These are phyloP conservation scores for Asterophora lycoperdoides DNA, from an alignment of 768 basidiomycete species.

Conservation along the genomic window DNA sequence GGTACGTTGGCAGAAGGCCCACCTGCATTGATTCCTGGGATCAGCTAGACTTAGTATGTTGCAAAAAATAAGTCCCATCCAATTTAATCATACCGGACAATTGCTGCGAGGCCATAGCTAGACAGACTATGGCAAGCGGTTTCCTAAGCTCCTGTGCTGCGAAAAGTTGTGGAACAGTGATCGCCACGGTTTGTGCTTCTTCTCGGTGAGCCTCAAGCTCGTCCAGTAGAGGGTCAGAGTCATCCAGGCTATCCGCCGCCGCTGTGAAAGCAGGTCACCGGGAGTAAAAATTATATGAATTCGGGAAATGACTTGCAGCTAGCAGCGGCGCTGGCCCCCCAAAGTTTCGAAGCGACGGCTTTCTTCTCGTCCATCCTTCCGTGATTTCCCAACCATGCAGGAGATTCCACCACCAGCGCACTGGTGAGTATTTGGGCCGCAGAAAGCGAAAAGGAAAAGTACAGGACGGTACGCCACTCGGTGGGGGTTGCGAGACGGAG, in stretches of 20 bases:
- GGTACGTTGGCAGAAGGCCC: constrained; percentile 3
- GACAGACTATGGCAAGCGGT: constrained; percentile 62
- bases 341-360: constrained; percentile 44
- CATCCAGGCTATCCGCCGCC: constrained; percentile 4
- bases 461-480: constrained; percentile 68
- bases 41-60: constrained; percentile 7
- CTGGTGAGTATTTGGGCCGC: constrained; percentile 53
- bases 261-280: constrained; percentile 2
- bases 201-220: constrained; percentile 25
- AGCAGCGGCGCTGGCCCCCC: constrained; percentile 36
- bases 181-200: constrained; percentile 23
- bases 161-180: constrained; percentile 54
- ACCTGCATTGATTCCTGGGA: constrained; percentile 73
- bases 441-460: constrained; percentile 56
- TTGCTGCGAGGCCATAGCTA: constrained; percentile 76
- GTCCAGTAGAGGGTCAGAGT: constrained; percentile 39
- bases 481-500: constrained; percentile 64
- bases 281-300: neutral
- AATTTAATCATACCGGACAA: constrained; percentile 53
- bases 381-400: constrained; percentile 55
- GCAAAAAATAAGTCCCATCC: neutral
- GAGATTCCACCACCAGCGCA: constrained; percentile 61
- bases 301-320: constrained; percentile 21
- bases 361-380: constrained; percentile 49
- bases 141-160: constrained; percentile 48